Evolutionary conservation across 2,329 filamentous ascomycete species (phyloP).

Genomic region (Ascosphaera apis): DNA sequence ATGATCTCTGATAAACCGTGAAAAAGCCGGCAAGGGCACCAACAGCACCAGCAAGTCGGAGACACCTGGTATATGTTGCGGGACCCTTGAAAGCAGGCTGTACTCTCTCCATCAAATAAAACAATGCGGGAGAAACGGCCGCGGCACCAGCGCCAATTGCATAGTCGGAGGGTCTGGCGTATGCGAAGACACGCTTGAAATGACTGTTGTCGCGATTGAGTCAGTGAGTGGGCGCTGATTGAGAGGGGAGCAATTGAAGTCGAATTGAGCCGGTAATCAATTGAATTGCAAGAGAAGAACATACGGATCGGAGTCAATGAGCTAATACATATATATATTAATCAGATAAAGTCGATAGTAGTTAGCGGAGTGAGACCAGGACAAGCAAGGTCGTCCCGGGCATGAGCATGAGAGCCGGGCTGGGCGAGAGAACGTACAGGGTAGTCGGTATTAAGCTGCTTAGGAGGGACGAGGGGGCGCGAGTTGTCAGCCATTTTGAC

Average conservation of each 20-base stretch:
- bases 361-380: conserved; percentile 4
- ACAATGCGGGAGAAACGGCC: conserved; percentile 47
- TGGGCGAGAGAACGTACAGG: conserved; percentile 39
- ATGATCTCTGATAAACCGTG: conserved; percentile 63
- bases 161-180: conserved; percentile 74
- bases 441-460: conserved; percentile 60
- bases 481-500: neutral
- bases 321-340: conserved; percentile 33
- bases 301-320: conserved; percentile 98
- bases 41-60: conserved; percentile 55
- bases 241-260: neutral
- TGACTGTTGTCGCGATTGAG: conserved; percentile 36
- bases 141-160: conserved; percentile 43
- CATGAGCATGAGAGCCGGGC: neutral
- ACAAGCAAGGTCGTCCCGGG: conserved; percentile 3
- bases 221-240: no score
- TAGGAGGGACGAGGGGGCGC: conserved; percentile 39
- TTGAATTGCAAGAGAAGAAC: conserved; percentile 13
- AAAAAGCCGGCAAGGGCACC: conserved; percentile 60
- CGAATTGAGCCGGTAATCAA: conserved; percentile 3
- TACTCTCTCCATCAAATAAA: conserved; percentile 61
- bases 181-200: conserved; percentile 69
- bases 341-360: conserved; percentile 6
- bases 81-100: conserved; percentile 66
- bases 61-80: conserved; percentile 57